Evolutionary conservation across 2,329 filamentous ascomycete genomes (phyloP), one percentile per base, ranked within the genome.

Genomic region (Ascomycota sp.): DNA sequence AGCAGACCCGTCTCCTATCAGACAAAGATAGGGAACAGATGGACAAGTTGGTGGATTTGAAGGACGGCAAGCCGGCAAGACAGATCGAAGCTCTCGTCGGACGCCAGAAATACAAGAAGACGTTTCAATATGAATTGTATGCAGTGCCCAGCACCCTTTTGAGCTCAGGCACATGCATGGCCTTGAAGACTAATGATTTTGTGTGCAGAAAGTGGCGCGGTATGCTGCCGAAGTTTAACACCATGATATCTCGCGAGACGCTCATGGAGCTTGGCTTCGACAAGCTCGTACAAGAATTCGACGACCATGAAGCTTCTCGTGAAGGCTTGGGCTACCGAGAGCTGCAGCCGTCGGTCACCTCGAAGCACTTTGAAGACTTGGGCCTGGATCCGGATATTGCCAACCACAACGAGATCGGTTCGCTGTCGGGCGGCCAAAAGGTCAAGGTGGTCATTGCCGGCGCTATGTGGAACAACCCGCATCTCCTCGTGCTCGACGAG

Each of bases 401-500:
- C 46, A 93, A 94, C 59, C 89, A 98, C 69, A 95, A 94, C 54
- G 78, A 94, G 56, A 98, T 98, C 44, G 82, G 80, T 37, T 89
- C 85, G 45, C 66, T 98, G 9, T 94, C 85, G 8, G 89, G 89
- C 56, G 89, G 89, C 10, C 89, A 98, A 52, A 95, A 95, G 57
- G 89, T 98, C 59, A 98, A 98, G 68, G 89, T 98, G 28, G 89
- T 98, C 38, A 73, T 98, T 42, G 89, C 82, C 3, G 81, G 81
- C 45, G 81, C 83, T 43, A 91, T 92, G 82, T 93, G 85, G 85
- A 94, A 95, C 61, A 95, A 95, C 63, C 89, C 89, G 1, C 89
- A 98, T 61, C 59, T 98, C 45, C 71, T 98, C 36, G 89, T 98
- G 29, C 75, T 98, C 17, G 89, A 98, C 66, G 86, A 98, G 59